These are phyloP conservation scores for Eucalyptus melliodora DNA, from an alignment of 345 rosid genomes.

Conservation along the genomic window DNA sequence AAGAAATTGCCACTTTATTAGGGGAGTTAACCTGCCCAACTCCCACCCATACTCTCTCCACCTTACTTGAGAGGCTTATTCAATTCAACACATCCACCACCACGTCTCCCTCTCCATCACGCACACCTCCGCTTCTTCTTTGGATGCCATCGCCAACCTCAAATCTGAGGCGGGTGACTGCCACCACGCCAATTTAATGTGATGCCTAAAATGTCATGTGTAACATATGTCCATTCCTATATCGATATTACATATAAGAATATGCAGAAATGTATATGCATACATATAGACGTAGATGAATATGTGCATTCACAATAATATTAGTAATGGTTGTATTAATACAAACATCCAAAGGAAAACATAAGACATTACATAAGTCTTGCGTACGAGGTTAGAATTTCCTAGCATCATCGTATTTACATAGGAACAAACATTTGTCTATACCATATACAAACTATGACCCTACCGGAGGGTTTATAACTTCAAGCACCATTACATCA, in stretches of 20 bases:
- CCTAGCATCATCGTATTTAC: not conserved
- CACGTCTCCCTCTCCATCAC: not conserved
- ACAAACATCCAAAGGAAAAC: not conserved
- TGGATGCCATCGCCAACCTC: not conserved
- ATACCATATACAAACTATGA: not conserved
- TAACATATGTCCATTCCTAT: not conserved
- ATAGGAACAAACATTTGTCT: not conserved
- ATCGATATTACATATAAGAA: too few relatives aligned
- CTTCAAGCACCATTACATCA: not conserved
- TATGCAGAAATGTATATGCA: too few relatives aligned
- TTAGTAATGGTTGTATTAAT: not conserved
- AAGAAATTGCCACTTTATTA: not conserved
- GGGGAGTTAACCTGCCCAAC: not conserved
- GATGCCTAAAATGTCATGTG: not conserved
- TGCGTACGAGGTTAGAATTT: not conserved
- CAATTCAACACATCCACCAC: not conserved
- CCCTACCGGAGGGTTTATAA: not conserved
- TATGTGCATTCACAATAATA: not conserved
- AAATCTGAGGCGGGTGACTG: not conserved
- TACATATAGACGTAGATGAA: too few relatives aligned
- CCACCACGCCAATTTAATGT: not conserved
- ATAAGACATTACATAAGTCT: not conserved
- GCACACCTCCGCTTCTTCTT: not conserved
- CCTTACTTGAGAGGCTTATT: rapidly evolving
- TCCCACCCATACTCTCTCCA: not conserved